These are phyloP conservation scores for Xylaria longipes DNA, from an alignment of 495 filamentous ascomycete genomes.

Conservation along the genomic window DNA sequence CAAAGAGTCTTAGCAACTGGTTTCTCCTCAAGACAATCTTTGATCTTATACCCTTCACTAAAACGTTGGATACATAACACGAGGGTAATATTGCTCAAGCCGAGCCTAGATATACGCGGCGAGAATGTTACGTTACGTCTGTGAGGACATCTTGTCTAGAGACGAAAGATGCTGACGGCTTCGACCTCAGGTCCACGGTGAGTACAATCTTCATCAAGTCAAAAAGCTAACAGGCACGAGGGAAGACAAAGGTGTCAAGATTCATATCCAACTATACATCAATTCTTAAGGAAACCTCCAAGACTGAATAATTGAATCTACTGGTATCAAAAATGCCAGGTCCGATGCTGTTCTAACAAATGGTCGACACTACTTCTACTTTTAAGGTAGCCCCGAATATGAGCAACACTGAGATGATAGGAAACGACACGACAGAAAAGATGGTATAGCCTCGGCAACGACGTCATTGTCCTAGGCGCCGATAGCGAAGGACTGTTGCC, in stretches of 20 bases:
- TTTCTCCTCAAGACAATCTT: not conserved
- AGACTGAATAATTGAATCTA: not conserved
- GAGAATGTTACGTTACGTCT: not conserved
- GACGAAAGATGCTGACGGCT: not conserved
- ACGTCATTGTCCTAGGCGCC: constrained; percentile 40
- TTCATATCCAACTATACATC: not conserved
- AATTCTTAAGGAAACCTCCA: not conserved
- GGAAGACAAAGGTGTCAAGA: not conserved
- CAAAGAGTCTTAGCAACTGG: not conserved
- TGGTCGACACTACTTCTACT: constrained; percentile 15
- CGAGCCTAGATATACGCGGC: not conserved
- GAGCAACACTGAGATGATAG: constrained; percentile 8
- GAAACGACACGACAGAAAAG: constrained; percentile 36
- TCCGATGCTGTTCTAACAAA: not conserved
- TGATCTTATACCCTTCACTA: not conserved
- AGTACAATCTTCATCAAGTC: not conserved
- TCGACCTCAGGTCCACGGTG: not conserved
- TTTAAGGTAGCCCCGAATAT: constrained; percentile 19
- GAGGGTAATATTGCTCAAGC: not conserved
- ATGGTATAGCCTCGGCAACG: constrained; percentile 39
- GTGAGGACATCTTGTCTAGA: not conserved
- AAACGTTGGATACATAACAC: not conserved
- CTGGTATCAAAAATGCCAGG: not conserved
- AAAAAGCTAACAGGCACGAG: not conserved
- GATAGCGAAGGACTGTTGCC: constrained; percentile 43